A percentile compares a stretch with the other conserved stretches of the same genome.
Conservation (phyloP, 129 eudicot species). For the Artemisia tridentata region DNA sequence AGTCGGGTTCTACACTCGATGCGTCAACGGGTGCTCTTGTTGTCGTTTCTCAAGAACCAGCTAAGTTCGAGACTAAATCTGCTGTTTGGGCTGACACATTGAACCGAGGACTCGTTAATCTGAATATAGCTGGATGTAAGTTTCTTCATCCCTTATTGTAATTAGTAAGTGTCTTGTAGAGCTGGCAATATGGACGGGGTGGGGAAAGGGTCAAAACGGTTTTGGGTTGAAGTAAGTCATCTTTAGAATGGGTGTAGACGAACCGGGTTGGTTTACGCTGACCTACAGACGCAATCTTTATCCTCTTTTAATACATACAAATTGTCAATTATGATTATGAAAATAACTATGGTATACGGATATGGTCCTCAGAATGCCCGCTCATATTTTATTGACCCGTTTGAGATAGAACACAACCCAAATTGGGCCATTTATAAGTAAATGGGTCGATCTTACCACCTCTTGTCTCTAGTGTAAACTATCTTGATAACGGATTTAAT, state of each 20-base stretch:
- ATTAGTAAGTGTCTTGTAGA: not conserved
- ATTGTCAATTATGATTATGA: no score
- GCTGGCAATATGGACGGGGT: not conserved
- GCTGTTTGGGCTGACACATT: constrained; percentile 98
- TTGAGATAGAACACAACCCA: constrained; percentile 1
- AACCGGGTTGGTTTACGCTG: not conserved
- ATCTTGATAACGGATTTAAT: constrained; percentile 1
- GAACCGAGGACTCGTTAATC: constrained; percentile 89
- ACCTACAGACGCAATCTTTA: not conserved
- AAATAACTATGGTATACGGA: no score
- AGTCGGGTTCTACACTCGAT: constrained; percentile 32
- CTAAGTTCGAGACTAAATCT: constrained; percentile 87
- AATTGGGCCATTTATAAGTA: not conserved
- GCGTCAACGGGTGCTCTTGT: constrained; percentile 56
- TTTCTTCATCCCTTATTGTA: constrained; percentile 10
- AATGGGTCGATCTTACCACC: not conserved
- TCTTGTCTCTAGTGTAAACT: not conserved
- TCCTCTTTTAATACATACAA: not conserved
- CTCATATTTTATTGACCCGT: not conserved
- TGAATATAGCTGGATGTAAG: constrained; percentile 96
- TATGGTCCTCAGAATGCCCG: no score
- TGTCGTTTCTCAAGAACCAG: constrained; percentile 59
- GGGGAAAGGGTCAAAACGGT: not conserved
- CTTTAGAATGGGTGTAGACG: not conserved
- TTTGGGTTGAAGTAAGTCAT: not conserved